Base-by-base conservation (phyloP, 2,329 filamentous ascomycete genomes). In the Apiospora aurea region DNA sequence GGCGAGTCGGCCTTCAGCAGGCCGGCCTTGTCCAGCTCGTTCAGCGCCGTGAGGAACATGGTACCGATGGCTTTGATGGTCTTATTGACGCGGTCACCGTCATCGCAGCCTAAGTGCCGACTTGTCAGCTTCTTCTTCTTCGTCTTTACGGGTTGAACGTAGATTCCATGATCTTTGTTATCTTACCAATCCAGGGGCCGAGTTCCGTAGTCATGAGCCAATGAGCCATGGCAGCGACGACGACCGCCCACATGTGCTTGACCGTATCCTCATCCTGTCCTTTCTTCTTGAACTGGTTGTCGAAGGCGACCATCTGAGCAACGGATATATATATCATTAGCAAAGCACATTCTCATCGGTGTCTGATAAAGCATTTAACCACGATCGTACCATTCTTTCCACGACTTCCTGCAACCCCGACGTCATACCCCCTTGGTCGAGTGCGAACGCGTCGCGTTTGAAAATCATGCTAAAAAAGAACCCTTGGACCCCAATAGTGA, bases 301-400 rank as follows among this genome's bases (percentile, higher is more conserved):
- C 71, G n/a, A 77, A 75, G 24, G 69, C 69, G 44, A 76, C 57
- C 44, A 76, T 73, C 73, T 77, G 47, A n/a, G 46, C 29, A 8
- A 34, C 6, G 11, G 44, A 34, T 16, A 26, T 71, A 26, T 71
- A 53, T 2, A 29, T 3, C 3, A 29, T 29, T 29, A 29, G 26
- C 26, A 29, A 29, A 3, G 3, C 26, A 29, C 26, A 29, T 29
- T 29, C 26, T 29, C 26, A 29, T 29, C 26, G 26, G 26, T 29
- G 26, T 29, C n/a, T n/a, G n/a, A n/a, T n/a, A n/a, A n/a, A n/a
- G n/a, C n/a, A n/a, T n/a, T n/a, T n/a, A n/a, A n/a, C n/a, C n/a
- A n/a, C n/a, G n/a, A n/a, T n/a, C 74, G 73, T 72, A 79, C 77
- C 61, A 75, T 72, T 43, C 79, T 79, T 71, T 81, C 79, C 21